A percentile compares a stretch with the other conserved stretches of the same genome.
phyloP scores from a whole-genome alignment of 768 basidiomycete species.

The Chalciporus pseudorubinellus region DNA sequence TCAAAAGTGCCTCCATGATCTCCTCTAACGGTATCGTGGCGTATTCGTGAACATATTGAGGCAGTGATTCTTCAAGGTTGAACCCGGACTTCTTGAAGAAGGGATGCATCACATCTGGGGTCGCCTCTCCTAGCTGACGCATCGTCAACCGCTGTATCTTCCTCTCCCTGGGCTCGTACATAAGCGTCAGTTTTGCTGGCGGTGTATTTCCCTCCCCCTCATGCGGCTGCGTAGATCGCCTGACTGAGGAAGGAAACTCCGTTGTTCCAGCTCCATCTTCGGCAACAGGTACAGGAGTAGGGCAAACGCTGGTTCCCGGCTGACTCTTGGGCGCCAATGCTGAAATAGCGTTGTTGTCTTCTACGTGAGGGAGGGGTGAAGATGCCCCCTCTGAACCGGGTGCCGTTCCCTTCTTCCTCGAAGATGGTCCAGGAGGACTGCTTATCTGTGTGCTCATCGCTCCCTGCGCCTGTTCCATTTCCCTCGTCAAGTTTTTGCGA shows the following conservation, averaged over 20 bases:
- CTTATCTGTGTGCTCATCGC: conserved; percentile 47
- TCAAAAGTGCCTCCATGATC: conserved; percentile 77
- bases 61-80: conserved; percentile 79
- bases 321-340: conserved; percentile 8
- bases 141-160: conserved; percentile 79
- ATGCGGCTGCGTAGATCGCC: conserved; percentile 16
- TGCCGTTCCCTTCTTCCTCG: conserved; percentile 36
- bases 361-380: conserved; percentile 7
- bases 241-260: conserved; percentile 5
- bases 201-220: conserved; percentile 10
- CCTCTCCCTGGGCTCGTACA: conserved; percentile 57
- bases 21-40: conserved; percentile 80
- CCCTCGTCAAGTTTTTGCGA: conserved; percentile 70
- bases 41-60: conserved; percentile 85
- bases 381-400: conserved; percentile 11
- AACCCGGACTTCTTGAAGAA: conserved; percentile 85
- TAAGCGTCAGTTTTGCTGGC: conserved; percentile 29
- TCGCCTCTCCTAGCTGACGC: conserved; percentile 86
- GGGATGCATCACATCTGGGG: conserved; percentile 83
- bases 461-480: conserved; percentile 72
- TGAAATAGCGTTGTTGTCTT: background rate
- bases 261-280: conserved; percentile 9
- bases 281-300: background rate
- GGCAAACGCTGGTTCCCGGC: background rate
- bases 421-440: conserved; percentile 30